Base-by-base conservation (phyloP, 805 yeast genomes). In the Saccharomycopsis sp. region DNA sequence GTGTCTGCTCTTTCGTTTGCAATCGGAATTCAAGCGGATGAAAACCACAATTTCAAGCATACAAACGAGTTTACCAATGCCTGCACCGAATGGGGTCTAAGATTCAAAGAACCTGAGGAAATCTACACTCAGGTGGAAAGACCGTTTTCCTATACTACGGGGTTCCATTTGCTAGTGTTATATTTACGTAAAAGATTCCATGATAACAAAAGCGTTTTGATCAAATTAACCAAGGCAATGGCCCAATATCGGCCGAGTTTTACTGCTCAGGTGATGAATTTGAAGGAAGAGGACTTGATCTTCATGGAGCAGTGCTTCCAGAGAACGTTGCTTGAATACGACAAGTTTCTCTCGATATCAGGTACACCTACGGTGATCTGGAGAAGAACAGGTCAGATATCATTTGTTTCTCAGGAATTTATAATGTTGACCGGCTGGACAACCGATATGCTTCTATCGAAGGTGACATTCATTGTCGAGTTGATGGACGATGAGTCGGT, bases 281-380 rank as follows among this genome's bases (percentile, higher is more conserved):
- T 93, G 42, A 89, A 92, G 59, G 96, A 89, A 65, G 96, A 89
- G 49, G 99, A 93, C 70, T 77, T 92, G 71, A 87, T 93, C 2
- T 93, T 93, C 68, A 90, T 94, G 87, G 99, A 93, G 69, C 96
- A 93, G 73, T 89, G 97, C 65, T 93, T 92, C 73, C 98, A 93
- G 71, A 75, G 99, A 52, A 91, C 98, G 0, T 74, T 93, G 42
- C 73, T 93, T 51, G 97, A 96, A 61, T 93, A 91, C 69, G 92
- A 90, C 61, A 87, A 86, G 69, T 88, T 89, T 69, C 87, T 94
- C 47, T 78, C 84, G 22, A 83, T 87, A 20, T 83, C 90, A 38
- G 97, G 97, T 0, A 93, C 97, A 0, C 98, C 98, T 1, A 91
- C 97, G 0, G 81, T 93, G 22, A 93, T 91, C 2, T 93, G 98